Percentiles rank a stretch among this genome's conserved stretches.
phyloP scores from a whole-genome alignment of 2,329 filamentous ascomycete genomes.

The Didymella glomerata region DNA sequence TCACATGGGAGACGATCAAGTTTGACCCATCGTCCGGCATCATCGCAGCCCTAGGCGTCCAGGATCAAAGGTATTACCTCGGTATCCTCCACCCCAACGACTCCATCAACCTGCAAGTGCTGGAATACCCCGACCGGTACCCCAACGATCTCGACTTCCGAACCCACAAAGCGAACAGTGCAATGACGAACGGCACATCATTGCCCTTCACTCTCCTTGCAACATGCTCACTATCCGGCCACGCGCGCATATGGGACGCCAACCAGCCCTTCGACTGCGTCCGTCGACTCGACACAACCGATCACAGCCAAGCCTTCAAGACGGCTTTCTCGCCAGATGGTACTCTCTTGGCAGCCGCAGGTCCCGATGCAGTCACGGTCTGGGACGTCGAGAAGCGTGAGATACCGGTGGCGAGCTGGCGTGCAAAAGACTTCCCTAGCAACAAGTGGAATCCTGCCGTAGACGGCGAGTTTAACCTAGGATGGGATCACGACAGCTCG shows the following conservation, averaged over 20 bases:
- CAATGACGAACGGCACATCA: slow-evolving; percentile 31
- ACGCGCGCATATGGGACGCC: slow-evolving; percentile 53
- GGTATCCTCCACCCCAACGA: slow-evolving; percentile 49
- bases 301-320: slow-evolving; percentile 50
- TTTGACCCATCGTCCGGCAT: slow-evolving; percentile 54
- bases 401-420: slow-evolving; percentile 48
- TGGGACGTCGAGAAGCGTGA: slow-evolving; percentile 53
- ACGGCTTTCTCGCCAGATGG: slow-evolving; percentile 57
- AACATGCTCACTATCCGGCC: slow-evolving; percentile 53
- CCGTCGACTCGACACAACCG: slow-evolving; percentile 41
- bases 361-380: slow-evolving; percentile 55
- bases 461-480: slow-evolving; percentile 49
- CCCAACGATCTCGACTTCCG: slow-evolving; percentile 55
- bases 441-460: slow-evolving; percentile 45
- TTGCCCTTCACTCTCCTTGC: slow-evolving; percentile 48
- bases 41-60: slow-evolving; percentile 46
- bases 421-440: slow-evolving; percentile 36
- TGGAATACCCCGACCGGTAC: slow-evolving; percentile 46
- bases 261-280: slow-evolving; percentile 47
- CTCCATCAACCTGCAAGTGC: slow-evolving; percentile 43
- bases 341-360: slow-evolving; percentile 54
- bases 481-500: slow-evolving; percentile 52
- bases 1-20: slow-evolving; percentile 51
- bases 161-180: slow-evolving; percentile 27
- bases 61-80: slow-evolving; percentile 40